Conservation (phyloP, 2,329 filamentous ascomycete species). For the Arthroderma sp. region DNA sequence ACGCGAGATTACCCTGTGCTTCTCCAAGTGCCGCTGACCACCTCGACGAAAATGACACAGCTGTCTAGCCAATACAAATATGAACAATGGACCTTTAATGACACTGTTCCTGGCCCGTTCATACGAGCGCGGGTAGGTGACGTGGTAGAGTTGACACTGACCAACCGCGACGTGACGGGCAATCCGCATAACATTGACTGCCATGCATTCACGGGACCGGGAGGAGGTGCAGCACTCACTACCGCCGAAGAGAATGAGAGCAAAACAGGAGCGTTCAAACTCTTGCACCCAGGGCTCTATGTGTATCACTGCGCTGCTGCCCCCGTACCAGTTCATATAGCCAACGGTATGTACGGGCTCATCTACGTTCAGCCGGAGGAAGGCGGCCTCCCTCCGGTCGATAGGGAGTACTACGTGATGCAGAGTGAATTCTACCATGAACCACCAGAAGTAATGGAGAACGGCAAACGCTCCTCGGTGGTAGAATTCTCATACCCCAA, state of each 20-base stretch:
- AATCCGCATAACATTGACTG: slow-evolving; percentile 30
- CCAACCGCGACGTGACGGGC: slow-evolving; percentile 24
- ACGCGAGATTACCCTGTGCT: slow-evolving; percentile 23
- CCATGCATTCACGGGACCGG: slow-evolving; percentile 26
- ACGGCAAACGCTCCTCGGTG: slow-evolving; percentile 20
- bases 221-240: slow-evolving; percentile 25
- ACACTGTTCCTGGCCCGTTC: slow-evolving; percentile 25
- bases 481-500: slow-evolving; percentile 29
- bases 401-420: slow-evolving; percentile 29
- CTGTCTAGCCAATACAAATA: slow-evolving; percentile 27
- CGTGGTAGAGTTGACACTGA: slow-evolving; percentile 24
- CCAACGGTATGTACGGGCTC: slow-evolving; percentile 30
- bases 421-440: slow-evolving; percentile 31
- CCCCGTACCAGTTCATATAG: slow-evolving; percentile 28
- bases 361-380: slow-evolving; percentile 28
- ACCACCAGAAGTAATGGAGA: slow-evolving; percentile 23
- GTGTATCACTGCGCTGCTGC: slow-evolving; percentile 28
- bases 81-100: slow-evolving; percentile 29
- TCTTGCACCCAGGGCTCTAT: slow-evolving; percentile 24
- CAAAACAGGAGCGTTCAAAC: slow-evolving; percentile 23
- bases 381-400: slow-evolving; percentile 21
- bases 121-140: slow-evolving; percentile 28
- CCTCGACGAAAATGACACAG: slow-evolving; percentile 20
- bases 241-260: slow-evolving; percentile 24
- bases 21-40: slow-evolving; percentile 22